phyloP scores from a whole-genome alignment of 2,329 filamentous ascomycete species.

The Monilinia fructicola region DNA sequence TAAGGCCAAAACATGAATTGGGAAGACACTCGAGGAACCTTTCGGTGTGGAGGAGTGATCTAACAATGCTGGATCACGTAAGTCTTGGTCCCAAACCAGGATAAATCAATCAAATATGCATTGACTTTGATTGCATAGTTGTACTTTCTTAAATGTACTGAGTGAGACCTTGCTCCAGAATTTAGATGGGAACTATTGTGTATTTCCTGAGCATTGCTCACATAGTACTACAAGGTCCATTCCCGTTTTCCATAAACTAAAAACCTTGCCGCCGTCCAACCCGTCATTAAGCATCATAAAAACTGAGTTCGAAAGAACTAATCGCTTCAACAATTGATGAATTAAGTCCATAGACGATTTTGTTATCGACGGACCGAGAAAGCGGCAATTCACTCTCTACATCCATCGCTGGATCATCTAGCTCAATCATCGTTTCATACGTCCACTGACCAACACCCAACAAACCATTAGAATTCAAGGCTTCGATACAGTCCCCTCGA shows the following conservation, averaged over 20 bases:
- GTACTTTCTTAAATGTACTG: not conserved
- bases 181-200: not conserved
- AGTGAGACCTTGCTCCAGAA: not conserved
- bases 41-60: not conserved
- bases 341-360: not conserved
- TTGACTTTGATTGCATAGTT: not conserved
- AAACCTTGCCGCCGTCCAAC: not conserved
- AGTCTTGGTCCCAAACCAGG: not conserved
- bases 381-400: not conserved
- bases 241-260: not conserved
- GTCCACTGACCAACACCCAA: slow-evolving; percentile 2
- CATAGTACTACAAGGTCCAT: not conserved
- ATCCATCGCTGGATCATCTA: not conserved
- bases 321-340: not conserved
- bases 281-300: not conserved
- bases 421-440: not conserved
- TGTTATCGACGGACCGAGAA: not conserved
- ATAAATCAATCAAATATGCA: not conserved
- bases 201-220: not conserved
- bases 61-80: not conserved
- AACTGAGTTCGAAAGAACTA: not conserved
- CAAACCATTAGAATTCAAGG: not conserved
- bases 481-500: not conserved
- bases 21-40: not conserved
- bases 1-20: not conserved